Base-by-base conservation (phyloP, 2,329 filamentous ascomycete species). In the Sclerotinia glacialis region DNA sequence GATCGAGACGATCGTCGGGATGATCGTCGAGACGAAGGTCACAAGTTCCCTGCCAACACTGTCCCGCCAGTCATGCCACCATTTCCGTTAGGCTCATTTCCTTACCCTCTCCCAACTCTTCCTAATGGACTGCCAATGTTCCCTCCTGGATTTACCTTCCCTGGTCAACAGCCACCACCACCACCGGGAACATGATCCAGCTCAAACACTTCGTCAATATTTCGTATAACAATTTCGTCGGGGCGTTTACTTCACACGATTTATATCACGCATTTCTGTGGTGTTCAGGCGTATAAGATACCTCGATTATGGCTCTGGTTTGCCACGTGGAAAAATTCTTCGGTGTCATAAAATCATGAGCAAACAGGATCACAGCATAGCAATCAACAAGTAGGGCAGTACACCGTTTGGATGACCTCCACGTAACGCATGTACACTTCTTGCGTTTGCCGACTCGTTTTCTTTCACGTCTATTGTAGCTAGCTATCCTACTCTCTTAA, bases 101-200 rank as follows among this genome's bases (percentile, higher is more conserved):
- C 78, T 73, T 82, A 79, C 50, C 79, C 81, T 40, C 77, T 83
- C 54, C 73, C 77, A 52, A 78, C 80, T 34, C 78, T 80, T 3
- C 76, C 79, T 5, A 83, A 83, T 71, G 81, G 81, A n/a, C 81
- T 83, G 78, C 80, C 80, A 6, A 78, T 82, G 68, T 82, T 81
- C 68, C 80, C 81, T 67, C 80, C 81, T 67, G 78, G 81, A 2
- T 81, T 81, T 26, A 81, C 81, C 64, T 70, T 73, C 62, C 71
- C 70, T 28, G 70, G 70, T 26, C 68, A 70, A 70, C 73, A 23
- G 73, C 73, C 69, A 37, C 73, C 72, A 50, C 71, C 72, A 53
- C 73, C 73, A 40, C 70, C 72, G 37, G 73, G 73, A 12, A 64
- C 71, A 71, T 47, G 47, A 47, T 52, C 70, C 69, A n/a, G 66